Evolutionary conservation across 768 basidiomycete genomes (phyloP), one percentile per base, ranked within the genome.

Genomic region (Gymnopilus junonius): DNA sequence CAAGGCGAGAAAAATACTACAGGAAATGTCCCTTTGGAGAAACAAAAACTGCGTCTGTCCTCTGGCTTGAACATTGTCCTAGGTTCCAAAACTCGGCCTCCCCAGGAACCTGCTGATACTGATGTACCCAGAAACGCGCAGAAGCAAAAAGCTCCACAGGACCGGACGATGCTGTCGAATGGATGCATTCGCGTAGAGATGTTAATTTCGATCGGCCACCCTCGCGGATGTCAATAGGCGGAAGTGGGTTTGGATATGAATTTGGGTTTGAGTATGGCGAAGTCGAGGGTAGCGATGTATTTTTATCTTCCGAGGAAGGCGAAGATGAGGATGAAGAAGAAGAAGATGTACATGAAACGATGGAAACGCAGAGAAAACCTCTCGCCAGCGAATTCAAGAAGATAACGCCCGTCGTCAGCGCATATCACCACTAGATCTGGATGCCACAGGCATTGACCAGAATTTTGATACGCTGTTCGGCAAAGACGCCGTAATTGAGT

Each of bases 131-230:
- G 14, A 12, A 8, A 32, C 23, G 21, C 20, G 1, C 42, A 10
- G 20, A 55, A 53, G 17, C 42, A 25, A 20, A 21, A 3, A 35
- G 23, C n/a, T 10, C 14, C 14, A 17, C 59, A 58, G 23, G 57
- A 57, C 39, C 56, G 15, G 63, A 64, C 17, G 57, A 63, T 8
- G 45, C 54, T 29, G 67, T 69, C 37, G 61, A 67, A 45, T 74
- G 73, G 63, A 68, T 67, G 63, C 65, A 69, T 29, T 61, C 68
- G 34, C 72, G 76, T 35, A 65, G 67, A n/a, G 55, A 59, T 20
- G 69, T 79, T 12, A 75, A 80, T 61, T 82, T 82, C 63, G 77
- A 82, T 34, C 66, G 80, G 15, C 77, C 79, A 21, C 80, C 79
- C 7, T 82, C 80, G 4, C 79, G 79, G 62, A 70, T 79, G 71